Base-by-base conservation (phyloP, 2,329 filamentous ascomycete genomes). In the Sarocladiaceae sp. region DNA sequence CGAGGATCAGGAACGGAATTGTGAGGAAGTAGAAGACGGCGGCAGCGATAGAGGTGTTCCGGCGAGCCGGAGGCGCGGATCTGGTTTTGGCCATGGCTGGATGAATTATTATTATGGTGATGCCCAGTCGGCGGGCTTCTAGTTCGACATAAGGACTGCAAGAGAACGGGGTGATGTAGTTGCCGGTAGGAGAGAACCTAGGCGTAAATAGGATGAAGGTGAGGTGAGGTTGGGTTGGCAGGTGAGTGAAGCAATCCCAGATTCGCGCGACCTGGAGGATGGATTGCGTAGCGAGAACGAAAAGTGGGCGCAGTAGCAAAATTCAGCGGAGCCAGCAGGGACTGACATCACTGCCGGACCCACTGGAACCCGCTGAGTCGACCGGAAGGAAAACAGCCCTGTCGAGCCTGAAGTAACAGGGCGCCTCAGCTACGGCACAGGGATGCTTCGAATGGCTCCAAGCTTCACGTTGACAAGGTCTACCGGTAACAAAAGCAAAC, bases 1-100 rank as follows among this genome's bases (percentile, higher is more conserved):
- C 88, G 59, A 96, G 80, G 55, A 96, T 80, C 35, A 95, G 75
- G 66, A 96, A 95, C 57, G 93, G 76, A 57, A 88, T 78, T 35
- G 87, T 79, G 55, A 94, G 64, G 55, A 92, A 74, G 66, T 94
- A 93, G 62, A 87, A 79, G 57, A 87, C 71, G 28, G 82, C 82
- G 44, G 87, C 83, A 44, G 86, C 64, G 22, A 85, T 66, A 54
- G 87, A 80, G 63, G 86, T 86, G 66, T 77, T 77, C 48, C 76
- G 73, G 15, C 87, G 67, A 5, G 66, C 58, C 18, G 61, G 63
- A 50, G 60, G 58, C 15, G 55, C 58, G 20, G 61, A 62, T 52
- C 57, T 58, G n/a, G 56, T 55, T n/a, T n/a, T n/a, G 8, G 59
- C 57, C 61, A 63, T 63, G 50, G n/a, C 49, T 28, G 42, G 11